These are phyloP conservation scores for Claviceps sp. DNA, from an alignment of 2,329 filamentous ascomycete species.

Conservation along the genomic window DNA sequence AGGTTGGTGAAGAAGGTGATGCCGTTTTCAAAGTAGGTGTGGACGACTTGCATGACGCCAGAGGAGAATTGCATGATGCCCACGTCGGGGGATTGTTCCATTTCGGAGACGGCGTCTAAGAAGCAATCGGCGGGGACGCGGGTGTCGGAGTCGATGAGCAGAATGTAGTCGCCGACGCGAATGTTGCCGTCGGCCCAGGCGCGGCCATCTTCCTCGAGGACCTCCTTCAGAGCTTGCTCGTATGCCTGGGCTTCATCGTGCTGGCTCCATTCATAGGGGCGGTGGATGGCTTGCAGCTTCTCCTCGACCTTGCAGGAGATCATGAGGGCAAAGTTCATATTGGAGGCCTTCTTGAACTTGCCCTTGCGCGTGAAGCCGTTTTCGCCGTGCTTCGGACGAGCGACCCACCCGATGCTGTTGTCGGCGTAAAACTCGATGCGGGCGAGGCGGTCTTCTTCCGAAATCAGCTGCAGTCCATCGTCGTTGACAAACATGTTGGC, in stretches of 20 bases:
- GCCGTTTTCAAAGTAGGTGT: conserved; percentile 59
- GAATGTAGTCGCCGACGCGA: conserved; percentile 70
- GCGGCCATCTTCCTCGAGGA: conserved; percentile 53
- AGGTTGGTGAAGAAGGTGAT: conserved; percentile 62
- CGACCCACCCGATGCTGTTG: conserved; percentile 57
- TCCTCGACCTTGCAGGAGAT: conserved; percentile 59
- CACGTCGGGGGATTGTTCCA: conserved; percentile 67
- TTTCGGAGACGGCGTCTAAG: conserved; percentile 66
- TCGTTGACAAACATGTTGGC: conserved; percentile 69
- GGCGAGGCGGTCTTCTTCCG: conserved; percentile 46
- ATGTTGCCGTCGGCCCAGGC: conserved; percentile 79
- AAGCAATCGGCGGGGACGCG: conserved; percentile 67
- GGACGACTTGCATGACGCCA: conserved; percentile 65
- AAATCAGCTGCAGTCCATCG: conserved; percentile 56
- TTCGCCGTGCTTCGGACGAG: conserved; percentile 49
- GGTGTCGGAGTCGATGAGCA: conserved; percentile 64
- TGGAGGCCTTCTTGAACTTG: conserved; percentile 59
- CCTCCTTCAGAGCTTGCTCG: conserved; percentile 48
- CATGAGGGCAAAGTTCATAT: conserved; percentile 60
- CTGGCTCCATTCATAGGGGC: conserved; percentile 51
- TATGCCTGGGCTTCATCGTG: conserved; percentile 56
- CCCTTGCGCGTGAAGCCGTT: conserved; percentile 49
- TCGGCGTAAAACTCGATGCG: conserved; percentile 57
- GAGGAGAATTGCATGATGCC: conserved; percentile 69
- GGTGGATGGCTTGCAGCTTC: conserved; percentile 43